Conservation (phyloP, 2,329 filamentous ascomycete genomes). For the Penicillium oxalicum region DNA sequence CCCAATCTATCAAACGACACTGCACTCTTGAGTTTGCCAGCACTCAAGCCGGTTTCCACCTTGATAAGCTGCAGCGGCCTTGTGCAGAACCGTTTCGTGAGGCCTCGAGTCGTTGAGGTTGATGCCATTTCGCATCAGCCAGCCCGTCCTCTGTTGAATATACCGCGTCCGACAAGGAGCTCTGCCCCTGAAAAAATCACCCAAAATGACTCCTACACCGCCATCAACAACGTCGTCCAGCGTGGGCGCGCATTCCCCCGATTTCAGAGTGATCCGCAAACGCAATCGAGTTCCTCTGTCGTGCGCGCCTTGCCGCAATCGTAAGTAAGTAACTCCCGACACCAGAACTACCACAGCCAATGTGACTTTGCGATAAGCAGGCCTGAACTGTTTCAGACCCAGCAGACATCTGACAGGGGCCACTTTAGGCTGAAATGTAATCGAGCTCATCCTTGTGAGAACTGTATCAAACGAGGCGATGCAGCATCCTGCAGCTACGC, state of each 20-base stretch:
- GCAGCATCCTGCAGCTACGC: constrained; percentile 80
- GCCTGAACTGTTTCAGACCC: no score
- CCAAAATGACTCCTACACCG: constrained; percentile 37
- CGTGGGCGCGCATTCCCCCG: constrained; percentile 69
- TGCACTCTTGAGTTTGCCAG: no score
- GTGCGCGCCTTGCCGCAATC: constrained; percentile 82
- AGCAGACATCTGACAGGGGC: background rate
- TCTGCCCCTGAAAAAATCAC: background rate
- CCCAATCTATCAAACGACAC: no score
- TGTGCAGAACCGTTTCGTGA: no score
- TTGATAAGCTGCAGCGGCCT: no score
- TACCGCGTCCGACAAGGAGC: background rate
- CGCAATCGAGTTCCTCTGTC: constrained; percentile 87
- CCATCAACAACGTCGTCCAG: constrained; percentile 63
- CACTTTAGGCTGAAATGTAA: constrained; percentile 74
- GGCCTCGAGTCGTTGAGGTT: no score
- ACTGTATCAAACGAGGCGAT: constrained; percentile 84
- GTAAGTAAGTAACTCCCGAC: constrained; percentile 60
- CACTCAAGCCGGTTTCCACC: no score
- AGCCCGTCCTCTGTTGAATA: background rate
- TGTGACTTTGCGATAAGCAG: no score
- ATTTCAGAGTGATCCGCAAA: constrained; percentile 84
- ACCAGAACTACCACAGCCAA: no score
- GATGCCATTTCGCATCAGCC: no score
- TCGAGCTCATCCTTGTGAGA: constrained; percentile 82